Percentiles rank a stretch among this genome's conserved stretches.
Evolutionary conservation across 2,329 filamentous ascomycete species (phyloP).

Genomic region (Phialemoniopsis sp.): DNA sequence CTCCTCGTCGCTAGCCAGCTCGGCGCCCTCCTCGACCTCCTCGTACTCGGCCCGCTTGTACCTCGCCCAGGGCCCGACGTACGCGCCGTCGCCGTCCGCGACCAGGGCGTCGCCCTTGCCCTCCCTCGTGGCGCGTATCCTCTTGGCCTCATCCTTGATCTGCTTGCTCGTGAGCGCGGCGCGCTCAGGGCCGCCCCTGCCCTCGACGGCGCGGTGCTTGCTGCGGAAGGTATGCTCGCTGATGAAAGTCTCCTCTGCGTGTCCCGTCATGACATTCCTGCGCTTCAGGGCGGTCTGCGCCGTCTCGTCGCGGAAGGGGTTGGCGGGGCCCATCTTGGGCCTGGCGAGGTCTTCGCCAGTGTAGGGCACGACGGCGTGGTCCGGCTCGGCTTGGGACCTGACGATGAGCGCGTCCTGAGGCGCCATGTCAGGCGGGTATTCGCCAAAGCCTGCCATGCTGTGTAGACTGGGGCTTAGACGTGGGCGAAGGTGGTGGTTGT

Average conservation of each 20-base stretch:
- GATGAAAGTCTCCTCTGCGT: slow-evolving; percentile 81
- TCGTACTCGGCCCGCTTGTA: slow-evolving; percentile 73
- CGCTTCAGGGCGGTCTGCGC: slow-evolving; percentile 56
- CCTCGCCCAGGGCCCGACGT: slow-evolving; percentile 91
- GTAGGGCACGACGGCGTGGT: slow-evolving; percentile 60
- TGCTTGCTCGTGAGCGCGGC: slow-evolving; percentile 50
- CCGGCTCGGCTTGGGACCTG: slow-evolving; percentile 47
- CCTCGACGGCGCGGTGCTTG: slow-evolving; percentile 80
- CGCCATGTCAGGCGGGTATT: slow-evolving; percentile 63
- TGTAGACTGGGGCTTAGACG: not conserved
- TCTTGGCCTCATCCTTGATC: slow-evolving; percentile 67
- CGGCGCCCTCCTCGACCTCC: slow-evolving; percentile 68
- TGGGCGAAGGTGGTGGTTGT: too few species aligned
- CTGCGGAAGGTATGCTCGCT: slow-evolving; percentile 87
- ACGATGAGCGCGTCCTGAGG: slow-evolving; percentile 60
- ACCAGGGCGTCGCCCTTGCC: slow-evolving; percentile 79
- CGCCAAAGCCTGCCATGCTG: slow-evolving; percentile 58
- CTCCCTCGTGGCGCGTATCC: slow-evolving; percentile 71
- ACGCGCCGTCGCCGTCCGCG: slow-evolving; percentile 81
- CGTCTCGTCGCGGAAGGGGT: slow-evolving; percentile 67
- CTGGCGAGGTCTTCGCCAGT: slow-evolving; percentile 70
- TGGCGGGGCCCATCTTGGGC: slow-evolving; percentile 63
- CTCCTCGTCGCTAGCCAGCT: slow-evolving; percentile 75
- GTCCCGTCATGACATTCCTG: slow-evolving; percentile 81
- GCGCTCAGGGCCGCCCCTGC: slow-evolving; percentile 53